A percentile compares a stretch with the other conserved stretches of the same genome.
These are phyloP conservation scores for Tricharina praecox DNA, from an alignment of 495 filamentous ascomycete species.

Conservation along the genomic window DNA sequence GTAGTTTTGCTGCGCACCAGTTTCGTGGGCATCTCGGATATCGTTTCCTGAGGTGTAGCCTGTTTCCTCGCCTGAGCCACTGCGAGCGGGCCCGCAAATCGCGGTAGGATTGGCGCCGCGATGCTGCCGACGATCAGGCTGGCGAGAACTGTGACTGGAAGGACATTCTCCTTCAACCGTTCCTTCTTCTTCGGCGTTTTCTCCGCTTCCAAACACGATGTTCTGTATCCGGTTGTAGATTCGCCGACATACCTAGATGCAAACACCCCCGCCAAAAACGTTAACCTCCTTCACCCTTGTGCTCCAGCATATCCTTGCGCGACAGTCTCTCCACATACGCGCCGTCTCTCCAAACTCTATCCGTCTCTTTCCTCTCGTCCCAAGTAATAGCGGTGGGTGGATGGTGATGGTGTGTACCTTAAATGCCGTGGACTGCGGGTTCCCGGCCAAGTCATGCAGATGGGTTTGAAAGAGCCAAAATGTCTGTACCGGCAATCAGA, in stretches of 20 bases:
- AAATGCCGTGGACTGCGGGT: slow-evolving; percentile 51
- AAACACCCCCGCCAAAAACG: neutral
- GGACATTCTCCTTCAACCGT: slow-evolving; percentile 55
- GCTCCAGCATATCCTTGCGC: too few species aligned
- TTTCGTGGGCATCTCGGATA: slow-evolving; percentile 31
- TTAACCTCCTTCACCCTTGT: too few species aligned
- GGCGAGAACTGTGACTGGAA: slow-evolving; percentile 53
- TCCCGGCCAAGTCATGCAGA: slow-evolving; percentile 52
- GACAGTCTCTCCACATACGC: too few species aligned
- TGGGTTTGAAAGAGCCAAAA: slow-evolving; percentile 75
- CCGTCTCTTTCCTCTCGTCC: too few species aligned
- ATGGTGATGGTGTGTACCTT: too few species aligned
- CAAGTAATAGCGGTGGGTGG: too few species aligned
- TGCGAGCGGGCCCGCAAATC: slow-evolving; percentile 48
- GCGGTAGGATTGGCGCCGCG: slow-evolving; percentile 32
- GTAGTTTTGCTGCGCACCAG: slow-evolving; percentile 49
- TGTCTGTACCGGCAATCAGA: slow-evolving; percentile 34
- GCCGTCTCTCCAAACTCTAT: too few species aligned
- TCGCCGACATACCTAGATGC: slow-evolving; percentile 35
- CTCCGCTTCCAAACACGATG: slow-evolving; percentile 54
- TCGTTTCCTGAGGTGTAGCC: slow-evolving; percentile 39
- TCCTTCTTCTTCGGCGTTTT: slow-evolving; percentile 42
- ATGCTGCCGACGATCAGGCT: slow-evolving; percentile 53
- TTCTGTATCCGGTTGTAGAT: slow-evolving; percentile 68
- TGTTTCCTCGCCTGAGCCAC: slow-evolving; percentile 57